phyloP scores from a whole-genome alignment of 768 basidiomycete species.

The Macrolepiota fuliginosa region DNA sequence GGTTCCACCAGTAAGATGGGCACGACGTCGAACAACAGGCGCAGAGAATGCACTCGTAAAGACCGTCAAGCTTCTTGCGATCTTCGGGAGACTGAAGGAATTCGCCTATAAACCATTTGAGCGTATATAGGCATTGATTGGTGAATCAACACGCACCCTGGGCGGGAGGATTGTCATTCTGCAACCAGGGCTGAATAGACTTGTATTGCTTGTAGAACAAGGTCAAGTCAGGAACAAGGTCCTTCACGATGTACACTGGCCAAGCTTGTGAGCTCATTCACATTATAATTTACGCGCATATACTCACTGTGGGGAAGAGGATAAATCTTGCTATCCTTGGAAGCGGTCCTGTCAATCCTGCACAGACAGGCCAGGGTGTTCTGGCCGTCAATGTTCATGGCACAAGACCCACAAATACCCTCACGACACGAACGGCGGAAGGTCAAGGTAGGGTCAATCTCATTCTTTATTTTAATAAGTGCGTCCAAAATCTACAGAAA shows the following conservation, averaged over 20 bases:
- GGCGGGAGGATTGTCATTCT: constrained; percentile 89
- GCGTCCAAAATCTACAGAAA: constrained; percentile 71
- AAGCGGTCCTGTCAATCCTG: constrained; percentile 77
- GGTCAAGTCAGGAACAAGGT: constrained; percentile 90
- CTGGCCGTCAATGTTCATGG: constrained; percentile 98
- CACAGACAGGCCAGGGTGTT: constrained; percentile 98
- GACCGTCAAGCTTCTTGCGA: constrained; percentile 91
- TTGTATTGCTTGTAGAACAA: constrained; percentile 99
- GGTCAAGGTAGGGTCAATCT: constrained; percentile 93
- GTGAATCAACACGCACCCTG: constrained; percentile 33
- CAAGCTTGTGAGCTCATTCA: not conserved
- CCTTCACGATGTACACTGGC: constrained; percentile 97
- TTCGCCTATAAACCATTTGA: constrained; percentile 45
- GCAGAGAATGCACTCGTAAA: constrained; percentile 97
- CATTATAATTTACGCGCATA: not conserved
- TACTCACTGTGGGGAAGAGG: constrained; percentile 93
- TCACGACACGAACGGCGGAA: constrained; percentile 93
- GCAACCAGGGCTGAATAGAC: constrained; percentile 94
- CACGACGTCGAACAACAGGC: constrained; percentile 98
- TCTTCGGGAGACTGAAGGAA: constrained; percentile 90
- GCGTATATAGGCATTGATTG: not conserved
- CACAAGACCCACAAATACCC: constrained; percentile 97
- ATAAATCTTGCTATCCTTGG: constrained; percentile 87
- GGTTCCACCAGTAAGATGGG: constrained; percentile 99
- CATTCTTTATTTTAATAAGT: constrained; percentile 99